Base-by-base conservation (phyloP, 148 eudicot genomes). In the Chenopodium quinoa region DNA sequence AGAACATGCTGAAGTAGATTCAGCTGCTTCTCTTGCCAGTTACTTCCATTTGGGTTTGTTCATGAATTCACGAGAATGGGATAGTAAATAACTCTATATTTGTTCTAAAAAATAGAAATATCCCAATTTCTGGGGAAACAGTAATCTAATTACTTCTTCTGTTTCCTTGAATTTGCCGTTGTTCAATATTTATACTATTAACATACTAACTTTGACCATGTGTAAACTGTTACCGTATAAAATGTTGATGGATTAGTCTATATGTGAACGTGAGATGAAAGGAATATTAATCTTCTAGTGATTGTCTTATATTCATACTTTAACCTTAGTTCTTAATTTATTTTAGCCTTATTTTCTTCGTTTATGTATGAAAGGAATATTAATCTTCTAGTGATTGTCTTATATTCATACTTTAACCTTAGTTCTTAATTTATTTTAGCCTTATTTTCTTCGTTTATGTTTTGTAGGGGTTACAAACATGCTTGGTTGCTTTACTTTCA, bases 381-480 rank as follows among this genome's bases (percentile, higher is more conserved):
- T 23, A 23, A 23, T 23, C 23, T 23, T 9, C 54, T 37, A 37
- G 13, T 48, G 54, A 48, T 48, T 46, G n/a, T 66, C 1, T 52
- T 73, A 20, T 9, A 68, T 48, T 48, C 14, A 48, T 66, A 47
- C 20, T 66, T 60, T n/a, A 6, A 60, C 3, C 13, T 64, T 27
- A 20, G 20, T 54, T 64, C 76, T 83, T 54, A 20, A 2, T 37
- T 50, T 20, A 20, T 9, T 27, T 44, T 14, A 70, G 58, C 23
- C 22, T 80, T 71, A 22, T 70, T 68, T 13, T 69, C 47, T 78
- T 77, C 47, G 46, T 34, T 62, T 60, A 11, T 54, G 78, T 46
- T 63, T 79, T 86, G 80, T 93, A 91, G 95, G 94, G 94, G 37
- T 83, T 93, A 80, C 95, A 89, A 87, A 90, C 93, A 63, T 92